Percentiles rank a stretch among this genome's conserved stretches.
Evolutionary conservation across 2,329 filamentous ascomycete genomes (phyloP).

Genomic region (Cladosporium cucumerinum): DNA sequence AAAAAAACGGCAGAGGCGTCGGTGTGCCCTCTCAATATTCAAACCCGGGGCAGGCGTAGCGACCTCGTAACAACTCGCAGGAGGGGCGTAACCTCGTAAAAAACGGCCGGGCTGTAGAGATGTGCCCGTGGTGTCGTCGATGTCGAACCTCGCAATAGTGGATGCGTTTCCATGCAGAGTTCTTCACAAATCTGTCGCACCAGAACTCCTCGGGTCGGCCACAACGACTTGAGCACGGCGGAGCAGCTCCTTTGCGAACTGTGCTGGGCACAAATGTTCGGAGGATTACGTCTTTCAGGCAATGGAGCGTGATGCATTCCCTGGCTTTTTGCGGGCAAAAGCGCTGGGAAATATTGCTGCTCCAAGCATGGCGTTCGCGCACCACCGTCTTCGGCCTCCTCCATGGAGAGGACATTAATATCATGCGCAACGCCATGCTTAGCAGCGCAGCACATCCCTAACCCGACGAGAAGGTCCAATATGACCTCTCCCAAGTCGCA

Average conservation of each 20-base stretch:
- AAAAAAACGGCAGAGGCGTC: not conserved
- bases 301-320: slow-evolving; percentile 98
- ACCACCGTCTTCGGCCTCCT: not conserved
- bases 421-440: not conserved
- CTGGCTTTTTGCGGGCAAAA: slow-evolving; percentile 91
- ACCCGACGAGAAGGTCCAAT: not conserved
- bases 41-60: not conserved
- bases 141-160: not conserved
- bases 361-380: slow-evolving; percentile 67
- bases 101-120: not conserved
- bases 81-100: not conserved
- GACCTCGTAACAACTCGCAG: not conserved
- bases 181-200: not conserved
- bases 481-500: not conserved
- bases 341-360: slow-evolving; percentile 94
- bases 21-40: no score
- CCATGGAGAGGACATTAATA: not conserved
- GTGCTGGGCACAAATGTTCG: slow-evolving; percentile 37
- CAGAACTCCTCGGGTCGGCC: not conserved
- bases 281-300: slow-evolving; percentile 99
- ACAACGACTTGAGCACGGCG: not conserved
- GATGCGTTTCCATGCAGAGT: not conserved
- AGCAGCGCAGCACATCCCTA: not conserved
- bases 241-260: not conserved
- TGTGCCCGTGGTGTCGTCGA: not conserved